Evolutionary conservation across 1,284 basidiomycete genomes (phyloP).

Genomic region (Cutaneotrichosporon mucoides): DNA sequence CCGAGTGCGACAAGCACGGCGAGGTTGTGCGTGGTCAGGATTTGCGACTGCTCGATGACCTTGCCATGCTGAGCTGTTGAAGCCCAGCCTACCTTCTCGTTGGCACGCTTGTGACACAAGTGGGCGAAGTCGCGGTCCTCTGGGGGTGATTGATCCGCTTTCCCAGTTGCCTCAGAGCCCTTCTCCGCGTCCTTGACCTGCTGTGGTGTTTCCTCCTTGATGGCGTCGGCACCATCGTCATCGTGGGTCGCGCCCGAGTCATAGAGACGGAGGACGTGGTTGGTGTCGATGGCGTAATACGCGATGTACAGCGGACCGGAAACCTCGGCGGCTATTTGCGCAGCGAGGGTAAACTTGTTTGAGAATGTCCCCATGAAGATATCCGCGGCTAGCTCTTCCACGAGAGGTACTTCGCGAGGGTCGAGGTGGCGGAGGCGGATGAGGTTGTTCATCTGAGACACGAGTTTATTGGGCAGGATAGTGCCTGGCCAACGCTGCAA

Average conservation of each 20-base stretch:
- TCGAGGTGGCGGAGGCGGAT: not conserved
- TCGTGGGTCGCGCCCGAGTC: not conserved
- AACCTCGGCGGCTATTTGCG: not conserved
- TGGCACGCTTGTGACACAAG: not conserved
- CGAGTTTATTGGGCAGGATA: slow-evolving; percentile 7
- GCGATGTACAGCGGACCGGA: not conserved
- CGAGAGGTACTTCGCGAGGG: not conserved
- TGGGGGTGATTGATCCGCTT: not conserved
- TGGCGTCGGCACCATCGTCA: not conserved
- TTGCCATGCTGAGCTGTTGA: not conserved
- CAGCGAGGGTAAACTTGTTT: slow-evolving; percentile 4
- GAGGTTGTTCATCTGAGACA: slow-evolving; percentile 7
- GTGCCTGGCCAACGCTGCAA: slow-evolving; percentile 9
- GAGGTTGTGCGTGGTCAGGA: slow-evolving; percentile 14
- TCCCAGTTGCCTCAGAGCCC: not conserved
- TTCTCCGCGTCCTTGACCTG: not conserved
- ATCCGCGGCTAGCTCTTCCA: slow-evolving; percentile 11
- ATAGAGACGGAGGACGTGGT: not conserved
- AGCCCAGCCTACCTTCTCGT: not conserved
- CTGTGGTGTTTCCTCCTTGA: not conserved
- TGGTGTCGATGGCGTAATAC: slow-evolving; percentile 7
- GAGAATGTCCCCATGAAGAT: slow-evolving; percentile 12
- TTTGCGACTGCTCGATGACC: slow-evolving; percentile 12
- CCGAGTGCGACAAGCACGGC: not conserved
- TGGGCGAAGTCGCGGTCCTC: not conserved